phyloP scores from a whole-genome alignment of 495 filamentous ascomycete genomes.

The Filosporella fistucella region DNA sequence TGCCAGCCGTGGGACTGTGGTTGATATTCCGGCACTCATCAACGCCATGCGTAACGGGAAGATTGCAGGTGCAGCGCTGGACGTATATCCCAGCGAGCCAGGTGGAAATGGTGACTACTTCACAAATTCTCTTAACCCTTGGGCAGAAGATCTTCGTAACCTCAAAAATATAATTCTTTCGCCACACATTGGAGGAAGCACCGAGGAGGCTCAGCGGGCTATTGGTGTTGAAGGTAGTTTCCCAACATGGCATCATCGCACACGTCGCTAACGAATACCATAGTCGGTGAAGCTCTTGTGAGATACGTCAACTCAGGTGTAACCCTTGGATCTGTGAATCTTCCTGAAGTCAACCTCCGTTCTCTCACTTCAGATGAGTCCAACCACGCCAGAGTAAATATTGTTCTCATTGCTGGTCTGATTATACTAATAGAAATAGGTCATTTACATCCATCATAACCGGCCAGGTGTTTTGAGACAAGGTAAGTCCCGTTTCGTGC shows the following conservation, averaged over 20 bases:
- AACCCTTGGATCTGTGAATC: conserved; percentile 88
- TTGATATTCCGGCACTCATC: conserved; percentile 91
- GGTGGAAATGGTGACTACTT: conserved; percentile 94
- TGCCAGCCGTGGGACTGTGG: conserved; percentile 85
- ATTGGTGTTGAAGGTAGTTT: conserved; percentile 75
- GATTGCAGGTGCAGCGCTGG: conserved; percentile 88
- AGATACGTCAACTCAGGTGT: conserved; percentile 90
- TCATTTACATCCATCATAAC: conserved; percentile 95
- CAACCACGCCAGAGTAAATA: conserved; percentile 71
- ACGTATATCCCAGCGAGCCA: conserved; percentile 94
- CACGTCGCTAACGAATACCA: neutral
- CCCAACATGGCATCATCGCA: neutral
- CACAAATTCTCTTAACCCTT: conserved; percentile 74
- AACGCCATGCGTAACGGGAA: conserved; percentile 84
- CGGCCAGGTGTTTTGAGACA: conserved; percentile 89
- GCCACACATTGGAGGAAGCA: conserved; percentile 95
- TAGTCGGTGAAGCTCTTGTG: conserved; percentile 77
- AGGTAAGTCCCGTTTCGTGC: conserved; percentile 38
- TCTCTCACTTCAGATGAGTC: conserved; percentile 82
- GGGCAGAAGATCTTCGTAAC: conserved; percentile 79
- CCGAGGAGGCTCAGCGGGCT: conserved; percentile 94
- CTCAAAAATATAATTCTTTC: conserved; percentile 93
- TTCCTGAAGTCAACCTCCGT: conserved; percentile 89
- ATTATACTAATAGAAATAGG: conserved; percentile 33
- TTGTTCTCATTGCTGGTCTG: neutral